Conservation (phyloP, 2,329 filamentous ascomycete species). For the Paecilomyces dactylethromorphus region DNA sequence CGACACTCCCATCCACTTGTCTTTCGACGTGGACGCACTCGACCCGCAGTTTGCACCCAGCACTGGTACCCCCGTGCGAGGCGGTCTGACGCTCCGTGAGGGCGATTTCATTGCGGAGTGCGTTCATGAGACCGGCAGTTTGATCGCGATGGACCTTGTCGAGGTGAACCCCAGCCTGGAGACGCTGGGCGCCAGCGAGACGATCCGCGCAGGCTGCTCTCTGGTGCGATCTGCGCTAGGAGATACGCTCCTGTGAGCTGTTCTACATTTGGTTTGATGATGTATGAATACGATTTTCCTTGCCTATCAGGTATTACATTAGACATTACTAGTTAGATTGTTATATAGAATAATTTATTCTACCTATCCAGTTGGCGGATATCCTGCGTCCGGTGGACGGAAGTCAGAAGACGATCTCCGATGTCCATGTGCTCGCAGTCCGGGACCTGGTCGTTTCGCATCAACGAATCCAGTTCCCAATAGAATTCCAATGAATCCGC, state of each 20-base stretch:
- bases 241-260: conserved; percentile 70
- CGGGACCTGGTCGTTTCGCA: too few species aligned
- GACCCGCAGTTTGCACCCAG: conserved; percentile 95
- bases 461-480: background rate
- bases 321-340: background rate
- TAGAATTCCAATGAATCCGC: background rate
- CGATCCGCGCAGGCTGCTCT: conserved; percentile 82
- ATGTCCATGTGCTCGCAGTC: background rate
- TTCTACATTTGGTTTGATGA: conserved; percentile 1
- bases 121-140: conserved; percentile 70
- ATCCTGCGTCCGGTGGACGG: background rate
- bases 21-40: conserved; percentile 93
- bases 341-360: background rate
- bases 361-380: background rate
- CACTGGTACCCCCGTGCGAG: conserved; percentile 90
- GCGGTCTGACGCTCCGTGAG: conserved; percentile 86
- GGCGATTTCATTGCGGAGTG: conserved; percentile 94
- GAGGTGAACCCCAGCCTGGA: conserved; percentile 73
- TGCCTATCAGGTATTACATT: background rate
- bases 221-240: conserved; percentile 87
- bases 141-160: conserved; percentile 75
- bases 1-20: conserved; percentile 94
- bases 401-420: background rate
- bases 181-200: conserved; percentile 68
- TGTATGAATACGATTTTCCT: background rate